Conservation (phyloP, 352 stramenopile species). For the Globisporangium sylvaticum region DNA sequence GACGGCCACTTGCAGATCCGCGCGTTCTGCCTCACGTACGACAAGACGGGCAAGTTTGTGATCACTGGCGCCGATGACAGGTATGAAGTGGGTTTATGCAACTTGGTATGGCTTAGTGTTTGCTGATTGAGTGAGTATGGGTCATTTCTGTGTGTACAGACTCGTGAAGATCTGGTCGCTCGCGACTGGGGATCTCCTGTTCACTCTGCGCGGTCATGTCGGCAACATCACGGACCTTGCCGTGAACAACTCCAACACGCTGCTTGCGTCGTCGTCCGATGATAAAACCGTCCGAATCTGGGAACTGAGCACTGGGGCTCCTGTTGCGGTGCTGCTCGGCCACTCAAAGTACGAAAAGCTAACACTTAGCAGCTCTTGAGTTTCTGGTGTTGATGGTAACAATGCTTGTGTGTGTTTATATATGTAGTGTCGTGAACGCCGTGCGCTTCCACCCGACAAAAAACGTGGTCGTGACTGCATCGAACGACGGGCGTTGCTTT, state of each 20-base stretch:
- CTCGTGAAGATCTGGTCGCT: slow-evolving; percentile 97
- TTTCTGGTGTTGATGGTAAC: background rate
- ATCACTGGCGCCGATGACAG: slow-evolving; percentile 96
- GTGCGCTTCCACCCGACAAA: slow-evolving; percentile 84
- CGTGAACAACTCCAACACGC: slow-evolving; percentile 77
- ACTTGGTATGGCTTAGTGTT: background rate
- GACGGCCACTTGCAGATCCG: slow-evolving; percentile 93
- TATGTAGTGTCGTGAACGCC: slow-evolving; percentile 69
- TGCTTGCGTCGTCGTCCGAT: slow-evolving; percentile 84
- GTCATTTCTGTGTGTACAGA: slow-evolving; percentile 24
- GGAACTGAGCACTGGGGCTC: slow-evolving; percentile 79
- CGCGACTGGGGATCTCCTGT: slow-evolving; percentile 71
- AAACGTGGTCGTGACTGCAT: slow-evolving; percentile 89
- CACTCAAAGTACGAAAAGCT: slow-evolving; percentile 78
- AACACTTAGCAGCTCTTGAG: background rate
- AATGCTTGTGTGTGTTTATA: background rate
- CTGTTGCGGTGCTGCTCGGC: slow-evolving; percentile 80
- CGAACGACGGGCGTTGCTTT: slow-evolving; percentile 89
- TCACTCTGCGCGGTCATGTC: slow-evolving; percentile 82
- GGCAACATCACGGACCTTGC: slow-evolving; percentile 89
- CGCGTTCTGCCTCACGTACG: slow-evolving; percentile 95
- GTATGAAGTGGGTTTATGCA: slow-evolving; percentile 21
- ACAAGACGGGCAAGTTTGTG: slow-evolving; percentile 93
- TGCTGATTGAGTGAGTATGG: background rate
- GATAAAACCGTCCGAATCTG: slow-evolving; percentile 88